Conservation (phyloP, 176 grass and related monocot genomes). For the barley (Hordeum vulgare) region MorexV3_pseudomolecules_assembly NC_058521.1:414211780-414212279, state of each 20-base stretch:
- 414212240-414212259: not conserved
- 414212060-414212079: not conserved
- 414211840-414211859: not conserved
- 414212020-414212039: not conserved
- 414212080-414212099: not conserved
- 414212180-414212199: no score
- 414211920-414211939: not conserved
- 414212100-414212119: no score
- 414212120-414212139: no score
- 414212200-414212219: not conserved
- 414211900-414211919: not conserved
- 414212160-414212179: no score
- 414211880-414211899: not conserved
- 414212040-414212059: conserved; percentile 2
- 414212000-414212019: not conserved
- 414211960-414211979: not conserved
- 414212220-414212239: not conserved
- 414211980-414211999: not conserved
- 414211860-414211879: not conserved
- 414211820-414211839: not conserved
- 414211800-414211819: not conserved
- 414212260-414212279: not conserved
- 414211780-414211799: not conserved
- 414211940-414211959: not conserved
- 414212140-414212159: no score